Conservation (phyloP, 2,329 filamentous ascomycete genomes). For the Claviceps lovelessii region DNA sequence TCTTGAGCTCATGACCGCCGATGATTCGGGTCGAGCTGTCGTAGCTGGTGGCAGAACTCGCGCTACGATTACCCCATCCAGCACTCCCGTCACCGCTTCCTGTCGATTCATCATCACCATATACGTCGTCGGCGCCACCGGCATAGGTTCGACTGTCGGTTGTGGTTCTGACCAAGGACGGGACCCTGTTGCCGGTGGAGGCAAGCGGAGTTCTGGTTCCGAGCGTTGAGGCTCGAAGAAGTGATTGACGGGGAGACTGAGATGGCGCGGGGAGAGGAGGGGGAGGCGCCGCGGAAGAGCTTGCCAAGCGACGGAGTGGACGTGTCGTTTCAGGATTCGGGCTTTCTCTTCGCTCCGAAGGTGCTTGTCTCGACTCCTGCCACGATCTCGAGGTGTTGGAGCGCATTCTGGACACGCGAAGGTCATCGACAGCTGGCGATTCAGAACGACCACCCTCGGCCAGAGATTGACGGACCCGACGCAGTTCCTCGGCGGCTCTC, state of each 20-base stretch:
- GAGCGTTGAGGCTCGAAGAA: constrained; percentile 1
- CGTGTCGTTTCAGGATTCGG: constrained; percentile 26
- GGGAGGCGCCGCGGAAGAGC: constrained; percentile 17
- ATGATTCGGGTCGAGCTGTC: constrained; percentile 27
- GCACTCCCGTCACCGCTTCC: constrained; percentile 37
- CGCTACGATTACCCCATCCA: constrained; percentile 34
- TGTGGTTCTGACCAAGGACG: constrained; percentile 30
- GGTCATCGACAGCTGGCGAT: constrained; percentile 3
- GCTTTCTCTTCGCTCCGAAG: not conserved
- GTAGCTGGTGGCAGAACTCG: constrained; percentile 42
- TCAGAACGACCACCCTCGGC: constrained; percentile 12
- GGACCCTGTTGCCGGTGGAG: constrained; percentile 13
- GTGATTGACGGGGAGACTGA: constrained; percentile 6
- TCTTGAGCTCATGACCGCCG: constrained; percentile 27
- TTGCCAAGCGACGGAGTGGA: constrained; percentile 27
- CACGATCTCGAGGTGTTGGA: constrained; percentile 35
- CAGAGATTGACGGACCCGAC: constrained; percentile 36
- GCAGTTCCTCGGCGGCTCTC: constrained; percentile 70
- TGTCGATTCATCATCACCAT: constrained; percentile 36
- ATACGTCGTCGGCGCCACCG: constrained; percentile 28
- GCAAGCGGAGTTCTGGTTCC: constrained; percentile 5
- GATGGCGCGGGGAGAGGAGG: constrained; percentile 21
- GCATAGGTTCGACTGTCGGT: constrained; percentile 19
- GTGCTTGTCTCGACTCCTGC: constrained; percentile 14
- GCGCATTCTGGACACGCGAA: constrained; percentile 23